A percentile compares a stretch with the other conserved stretches of the same genome.
These are phyloP conservation scores for Ochromonadaceae sp. DNA, from an alignment of 352 stramenopile genomes.

Conservation along the genomic window DNA sequence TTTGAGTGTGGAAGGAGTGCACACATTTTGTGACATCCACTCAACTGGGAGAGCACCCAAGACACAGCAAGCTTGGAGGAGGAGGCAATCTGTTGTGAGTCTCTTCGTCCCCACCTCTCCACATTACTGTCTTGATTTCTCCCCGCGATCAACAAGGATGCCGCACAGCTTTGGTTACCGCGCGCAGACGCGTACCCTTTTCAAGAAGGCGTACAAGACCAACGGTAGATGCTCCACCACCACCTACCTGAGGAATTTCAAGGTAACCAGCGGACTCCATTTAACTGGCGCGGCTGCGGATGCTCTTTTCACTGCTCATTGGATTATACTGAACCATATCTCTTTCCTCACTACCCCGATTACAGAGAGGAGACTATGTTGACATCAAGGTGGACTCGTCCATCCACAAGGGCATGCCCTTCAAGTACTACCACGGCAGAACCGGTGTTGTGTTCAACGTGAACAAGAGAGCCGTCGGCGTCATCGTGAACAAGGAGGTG, in stretches of 20 bases:
- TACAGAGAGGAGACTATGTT: slow-evolving; percentile 86
- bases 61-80: too few species aligned
- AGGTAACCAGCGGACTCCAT: slow-evolving; percentile 45
- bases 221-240: slow-evolving; percentile 86
- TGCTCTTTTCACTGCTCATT: slow-evolving; percentile 17
- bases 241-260: slow-evolving; percentile 94
- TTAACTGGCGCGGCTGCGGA: slow-evolving; percentile 13
- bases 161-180: slow-evolving; percentile 97
- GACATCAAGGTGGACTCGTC: slow-evolving; percentile 98
- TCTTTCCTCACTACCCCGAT: not conserved
- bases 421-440: slow-evolving; percentile 99
- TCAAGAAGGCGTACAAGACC: slow-evolving; percentile 93
- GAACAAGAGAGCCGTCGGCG: slow-evolving; percentile 91
- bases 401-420: slow-evolving; percentile 99
- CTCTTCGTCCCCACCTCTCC: too few species aligned
- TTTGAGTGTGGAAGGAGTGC: too few species aligned
- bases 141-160: slow-evolving; percentile 74
- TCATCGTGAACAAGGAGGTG: slow-evolving; percentile 98
- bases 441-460: slow-evolving; percentile 99
- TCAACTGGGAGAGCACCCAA: too few species aligned
- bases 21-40: too few species aligned
- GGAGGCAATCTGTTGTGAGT: too few species aligned
- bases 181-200: slow-evolving; percentile 98
- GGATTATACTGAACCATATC: not conserved
- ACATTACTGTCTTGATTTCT: too few species aligned